These are phyloP conservation scores for Pilaira anomala DNA, from an alignment of 192 early-diverging fungal species.

Conservation along the genomic window DNA sequence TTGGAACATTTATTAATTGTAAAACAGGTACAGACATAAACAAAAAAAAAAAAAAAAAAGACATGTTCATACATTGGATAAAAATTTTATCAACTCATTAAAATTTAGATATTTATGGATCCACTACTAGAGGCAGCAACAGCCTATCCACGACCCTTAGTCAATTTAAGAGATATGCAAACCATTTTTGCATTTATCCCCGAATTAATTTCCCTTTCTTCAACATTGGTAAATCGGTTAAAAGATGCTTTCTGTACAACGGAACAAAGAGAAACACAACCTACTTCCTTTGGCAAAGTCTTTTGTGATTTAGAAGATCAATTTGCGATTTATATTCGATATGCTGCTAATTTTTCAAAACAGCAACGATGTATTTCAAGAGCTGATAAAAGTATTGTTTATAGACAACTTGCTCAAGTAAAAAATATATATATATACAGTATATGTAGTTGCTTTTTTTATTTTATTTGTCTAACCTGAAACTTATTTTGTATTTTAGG, in stretches of 20 bases:
- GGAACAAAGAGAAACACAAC: conserved; percentile 4
- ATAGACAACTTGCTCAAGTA: conserved; percentile 37
- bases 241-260: conserved; percentile 7
- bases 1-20: conserved; percentile 45
- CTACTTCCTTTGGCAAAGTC: conserved; percentile 27
- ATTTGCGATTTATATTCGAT: conserved; percentile 39
- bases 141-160: conserved; percentile 22
- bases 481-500: conserved; percentile 26
- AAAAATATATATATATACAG: not conserved
- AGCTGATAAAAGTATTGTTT: conserved; percentile 28
- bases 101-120: conserved; percentile 41
- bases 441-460: not conserved
- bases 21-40: conserved; percentile 40
- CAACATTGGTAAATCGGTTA: conserved; percentile 21
- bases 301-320: conserved; percentile 31
- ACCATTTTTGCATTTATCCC: conserved; percentile 39
- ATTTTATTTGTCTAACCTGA: conserved; percentile 1
- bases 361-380: conserved; percentile 28
- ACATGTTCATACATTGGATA: not conserved
- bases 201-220: conserved; percentile 36
- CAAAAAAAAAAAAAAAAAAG: not conserved
- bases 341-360: conserved; percentile 36
- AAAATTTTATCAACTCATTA: not conserved
- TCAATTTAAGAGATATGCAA: conserved; percentile 34
- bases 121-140: conserved; percentile 33